These are phyloP conservation scores for Piper longum DNA, from an alignment of 164 flowering plant genomes.

Conservation along the genomic window DNA sequence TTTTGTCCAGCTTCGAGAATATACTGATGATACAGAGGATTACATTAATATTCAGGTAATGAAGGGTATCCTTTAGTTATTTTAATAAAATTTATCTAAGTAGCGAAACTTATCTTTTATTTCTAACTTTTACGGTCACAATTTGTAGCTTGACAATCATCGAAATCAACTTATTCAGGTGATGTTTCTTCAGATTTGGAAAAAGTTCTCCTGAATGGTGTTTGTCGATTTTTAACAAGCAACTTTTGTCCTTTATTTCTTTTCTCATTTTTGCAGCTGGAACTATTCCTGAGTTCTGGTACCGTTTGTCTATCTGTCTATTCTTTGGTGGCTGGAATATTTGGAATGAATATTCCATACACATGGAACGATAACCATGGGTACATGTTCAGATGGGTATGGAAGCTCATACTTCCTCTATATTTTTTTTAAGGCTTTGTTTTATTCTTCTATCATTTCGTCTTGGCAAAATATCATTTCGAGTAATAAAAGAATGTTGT, in stretches of 20 bases:
- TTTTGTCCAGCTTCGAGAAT: constrained; percentile 66
- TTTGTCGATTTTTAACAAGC: neutral
- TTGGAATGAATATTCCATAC: constrained; percentile 92
- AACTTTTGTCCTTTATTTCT: neutral
- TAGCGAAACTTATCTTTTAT: neutral
- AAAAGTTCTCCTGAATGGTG: neutral
- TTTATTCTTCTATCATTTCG: neutral
- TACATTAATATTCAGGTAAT: constrained; percentile 94
- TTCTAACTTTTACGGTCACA: neutral
- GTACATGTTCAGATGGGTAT: constrained; percentile 83
- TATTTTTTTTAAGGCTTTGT: neutral
- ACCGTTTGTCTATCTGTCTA: constrained; percentile 69
- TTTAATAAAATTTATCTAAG: neutral
- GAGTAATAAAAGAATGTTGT: too few relatives aligned
- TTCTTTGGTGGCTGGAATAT: constrained; percentile 74
- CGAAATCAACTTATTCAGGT: constrained; percentile 98
- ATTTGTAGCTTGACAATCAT: constrained; percentile 86
- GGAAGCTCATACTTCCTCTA: constrained; percentile 1
- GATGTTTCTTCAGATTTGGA: neutral
- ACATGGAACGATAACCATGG: constrained; percentile 66
- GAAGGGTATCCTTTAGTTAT: neutral
- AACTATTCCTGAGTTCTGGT: constrained; percentile 81
- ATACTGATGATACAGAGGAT: constrained; percentile 95
- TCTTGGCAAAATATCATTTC: neutral
- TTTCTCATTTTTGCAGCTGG: constrained; percentile 34